Evolutionary conservation across 1,139 yeast species (phyloP).

Genomic region (Hanseniaspora uvarum): DNA sequence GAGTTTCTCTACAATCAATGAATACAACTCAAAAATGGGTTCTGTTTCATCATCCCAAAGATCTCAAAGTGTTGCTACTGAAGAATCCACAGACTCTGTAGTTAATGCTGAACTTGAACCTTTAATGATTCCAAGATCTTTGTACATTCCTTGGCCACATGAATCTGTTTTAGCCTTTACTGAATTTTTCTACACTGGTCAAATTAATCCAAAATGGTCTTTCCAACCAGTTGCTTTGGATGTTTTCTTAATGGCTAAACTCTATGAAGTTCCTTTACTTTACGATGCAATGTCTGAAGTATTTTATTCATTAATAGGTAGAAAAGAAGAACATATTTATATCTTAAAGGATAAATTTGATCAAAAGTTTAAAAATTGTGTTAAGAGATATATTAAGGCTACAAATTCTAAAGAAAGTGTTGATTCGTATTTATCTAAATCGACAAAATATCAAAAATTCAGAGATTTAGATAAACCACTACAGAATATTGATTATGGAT

Average conservation of each 20-base stretch:
- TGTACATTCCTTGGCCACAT: constrained; percentile 58
- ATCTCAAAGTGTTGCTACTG: constrained; percentile 20
- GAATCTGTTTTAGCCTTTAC: constrained; percentile 53
- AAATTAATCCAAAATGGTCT: constrained; percentile 63
- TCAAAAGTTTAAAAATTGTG: constrained; percentile 22
- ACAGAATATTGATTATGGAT: constrained; percentile 51
- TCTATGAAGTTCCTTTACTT: constrained; percentile 55
- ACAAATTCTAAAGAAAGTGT: constrained; percentile 25
- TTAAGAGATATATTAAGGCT: constrained; percentile 23
- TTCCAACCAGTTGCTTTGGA: constrained; percentile 59
- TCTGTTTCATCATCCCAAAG: constrained; percentile 20
- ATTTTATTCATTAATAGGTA: constrained; percentile 55
- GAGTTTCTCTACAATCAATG: constrained; percentile 9
- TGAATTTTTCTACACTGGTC: constrained; percentile 69
- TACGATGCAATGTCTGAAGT: constrained; percentile 61
- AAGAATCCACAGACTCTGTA: constrained; percentile 23
- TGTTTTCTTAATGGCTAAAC: constrained; percentile 49
- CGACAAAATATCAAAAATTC: constrained; percentile 24
- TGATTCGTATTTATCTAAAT: constrained; percentile 34
- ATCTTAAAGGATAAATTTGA: constrained; percentile 31
- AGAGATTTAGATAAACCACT: constrained; percentile 24
- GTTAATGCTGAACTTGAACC: constrained; percentile 39
- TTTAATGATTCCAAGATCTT: constrained; percentile 51
- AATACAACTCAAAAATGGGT: neutral
- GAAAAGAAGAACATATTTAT: constrained; percentile 47